Conservation (phyloP, 1,284 basidiomycete genomes). For the Moniliella sp. region DNA sequence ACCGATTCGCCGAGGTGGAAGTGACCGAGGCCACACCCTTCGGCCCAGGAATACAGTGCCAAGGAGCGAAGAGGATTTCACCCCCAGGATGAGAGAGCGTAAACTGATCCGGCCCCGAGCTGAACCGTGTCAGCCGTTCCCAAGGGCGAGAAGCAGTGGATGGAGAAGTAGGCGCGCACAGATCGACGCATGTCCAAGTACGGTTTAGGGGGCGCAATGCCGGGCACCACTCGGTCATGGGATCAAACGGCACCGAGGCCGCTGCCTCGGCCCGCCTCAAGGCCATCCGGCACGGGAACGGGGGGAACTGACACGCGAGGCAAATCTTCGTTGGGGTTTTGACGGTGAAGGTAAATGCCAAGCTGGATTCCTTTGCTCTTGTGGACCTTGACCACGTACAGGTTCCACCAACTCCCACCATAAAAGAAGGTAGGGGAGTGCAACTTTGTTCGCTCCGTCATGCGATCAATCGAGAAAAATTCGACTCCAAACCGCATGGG, state of each 20-base stretch:
- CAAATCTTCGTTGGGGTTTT: constrained; percentile 46
- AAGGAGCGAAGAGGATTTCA: constrained; percentile 36
- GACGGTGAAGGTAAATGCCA: constrained; percentile 71
- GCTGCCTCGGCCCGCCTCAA: neutral
- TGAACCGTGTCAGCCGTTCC: constrained; percentile 61
- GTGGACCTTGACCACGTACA: constrained; percentile 63
- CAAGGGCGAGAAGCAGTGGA: constrained; percentile 57
- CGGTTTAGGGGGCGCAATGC: constrained; percentile 6
- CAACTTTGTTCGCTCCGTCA: constrained; percentile 52
- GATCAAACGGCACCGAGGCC: too few species aligned
- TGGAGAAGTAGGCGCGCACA: constrained; percentile 49
- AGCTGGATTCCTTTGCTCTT: constrained; percentile 54
- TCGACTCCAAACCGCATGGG: constrained; percentile 48
- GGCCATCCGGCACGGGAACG: too few species aligned
- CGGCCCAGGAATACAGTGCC: constrained; percentile 11
- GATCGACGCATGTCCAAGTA: constrained; percentile 36
- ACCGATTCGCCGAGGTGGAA: constrained; percentile 32
- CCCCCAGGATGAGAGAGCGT: constrained; percentile 43
- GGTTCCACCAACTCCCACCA: constrained; percentile 50
- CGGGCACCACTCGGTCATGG: neutral
- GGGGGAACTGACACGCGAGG: neutral
- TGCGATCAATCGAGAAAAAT: constrained; percentile 62
- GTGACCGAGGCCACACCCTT: constrained; percentile 39
- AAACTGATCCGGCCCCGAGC: constrained; percentile 65
- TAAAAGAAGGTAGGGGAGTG: constrained; percentile 39